phyloP scores from a whole-genome alignment of 2,329 filamentous ascomycete genomes.

The Pestalotiopsis sp. region DNA sequence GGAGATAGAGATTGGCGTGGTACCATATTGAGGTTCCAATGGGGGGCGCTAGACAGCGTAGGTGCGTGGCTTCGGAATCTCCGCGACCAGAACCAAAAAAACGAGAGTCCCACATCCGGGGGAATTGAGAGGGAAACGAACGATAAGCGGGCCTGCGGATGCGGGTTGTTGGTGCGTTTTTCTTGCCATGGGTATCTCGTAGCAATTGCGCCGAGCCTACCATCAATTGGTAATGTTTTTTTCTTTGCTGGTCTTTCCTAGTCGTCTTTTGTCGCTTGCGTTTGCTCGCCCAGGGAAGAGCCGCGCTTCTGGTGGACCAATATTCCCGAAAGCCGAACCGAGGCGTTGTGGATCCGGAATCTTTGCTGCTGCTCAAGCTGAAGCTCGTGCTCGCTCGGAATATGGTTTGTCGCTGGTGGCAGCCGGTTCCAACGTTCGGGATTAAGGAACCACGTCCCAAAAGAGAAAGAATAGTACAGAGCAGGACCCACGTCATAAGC shows the following conservation, averaged over 20 bases:
- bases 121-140: neutral
- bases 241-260: neutral
- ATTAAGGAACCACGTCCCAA: neutral
- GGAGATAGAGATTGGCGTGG: neutral
- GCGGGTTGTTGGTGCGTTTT: neutral
- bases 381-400: neutral
- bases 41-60: neutral
- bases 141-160: neutral
- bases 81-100: neutral
- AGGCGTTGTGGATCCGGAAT: neutral
- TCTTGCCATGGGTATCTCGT: neutral
- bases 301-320: neutral
- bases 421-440: neutral
- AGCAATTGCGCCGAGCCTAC: neutral
- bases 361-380: neutral
- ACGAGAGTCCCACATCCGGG: neutral
- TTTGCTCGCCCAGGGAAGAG: neutral
- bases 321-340: conserved; percentile 11
- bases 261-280: neutral
- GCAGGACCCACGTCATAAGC: conserved; percentile 13
- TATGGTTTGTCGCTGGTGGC: neutral
- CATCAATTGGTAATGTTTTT: neutral
- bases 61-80: neutral
- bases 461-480: neutral
- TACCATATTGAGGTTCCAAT: neutral